phyloP scores from a whole-genome alignment of 768 basidiomycete genomes.

The Trametes meyenii region DNA sequence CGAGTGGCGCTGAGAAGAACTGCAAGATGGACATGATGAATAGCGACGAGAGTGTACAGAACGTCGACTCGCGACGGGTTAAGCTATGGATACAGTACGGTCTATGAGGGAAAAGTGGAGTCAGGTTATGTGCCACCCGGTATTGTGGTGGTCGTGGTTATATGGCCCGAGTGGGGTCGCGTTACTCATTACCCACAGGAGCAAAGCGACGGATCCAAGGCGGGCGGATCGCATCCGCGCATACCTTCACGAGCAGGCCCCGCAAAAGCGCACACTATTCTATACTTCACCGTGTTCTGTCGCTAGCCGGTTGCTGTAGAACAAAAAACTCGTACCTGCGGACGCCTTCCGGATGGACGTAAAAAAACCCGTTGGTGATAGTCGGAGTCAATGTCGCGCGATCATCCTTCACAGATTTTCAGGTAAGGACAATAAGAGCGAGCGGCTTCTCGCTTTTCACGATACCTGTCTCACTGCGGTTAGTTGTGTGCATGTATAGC shows the following conservation, averaged over 20 bases:
- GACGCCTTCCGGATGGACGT: background rate
- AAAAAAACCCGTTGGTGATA: background rate
- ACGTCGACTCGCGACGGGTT: slow-evolving; percentile 8
- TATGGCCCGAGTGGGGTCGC: background rate
- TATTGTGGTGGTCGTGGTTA: background rate
- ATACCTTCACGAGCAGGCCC: background rate
- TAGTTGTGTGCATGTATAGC: background rate
- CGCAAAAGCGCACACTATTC: background rate
- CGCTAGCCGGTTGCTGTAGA: background rate
- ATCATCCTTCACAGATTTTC: background rate
- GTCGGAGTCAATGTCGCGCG: slow-evolving; percentile 3
- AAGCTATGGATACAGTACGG: slow-evolving; percentile 1
- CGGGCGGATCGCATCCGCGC: background rate
- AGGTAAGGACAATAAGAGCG: background rate
- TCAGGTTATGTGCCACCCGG: background rate
- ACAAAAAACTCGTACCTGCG: background rate
- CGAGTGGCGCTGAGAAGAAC: background rate
- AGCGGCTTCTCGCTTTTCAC: background rate
- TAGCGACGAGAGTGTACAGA: slow-evolving; percentile 1
- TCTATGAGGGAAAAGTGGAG: background rate
- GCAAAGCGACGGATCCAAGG: background rate
- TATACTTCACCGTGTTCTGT: background rate
- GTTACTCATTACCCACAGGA: background rate
- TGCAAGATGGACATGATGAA: background rate
- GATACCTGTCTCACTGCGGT: background rate